phyloP scores from a whole-genome alignment of 352 stramenopile genomes.

The Globisporangium sylvaticum region DNA sequence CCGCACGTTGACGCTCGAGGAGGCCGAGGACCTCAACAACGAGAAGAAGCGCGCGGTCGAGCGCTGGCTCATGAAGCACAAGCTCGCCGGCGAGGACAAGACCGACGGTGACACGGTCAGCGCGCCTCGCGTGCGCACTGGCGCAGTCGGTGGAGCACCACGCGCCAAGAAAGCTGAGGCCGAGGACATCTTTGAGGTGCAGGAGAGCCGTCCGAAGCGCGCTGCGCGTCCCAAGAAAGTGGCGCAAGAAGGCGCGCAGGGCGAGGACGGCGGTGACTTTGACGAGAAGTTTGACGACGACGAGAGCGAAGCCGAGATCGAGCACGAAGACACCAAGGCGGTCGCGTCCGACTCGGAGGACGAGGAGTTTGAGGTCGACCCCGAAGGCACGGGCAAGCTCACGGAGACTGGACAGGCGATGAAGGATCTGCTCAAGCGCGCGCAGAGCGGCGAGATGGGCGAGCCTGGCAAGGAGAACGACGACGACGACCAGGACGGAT shows the following conservation, averaged over 20 bases:
- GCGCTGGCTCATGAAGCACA: slow-evolving; percentile 88
- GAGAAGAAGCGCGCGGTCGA: slow-evolving; percentile 88
- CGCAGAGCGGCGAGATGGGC: slow-evolving; percentile 70
- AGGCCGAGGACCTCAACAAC: slow-evolving; percentile 85
- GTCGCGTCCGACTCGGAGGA: slow-evolving; percentile 71
- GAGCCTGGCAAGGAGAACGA: slow-evolving; percentile 53
- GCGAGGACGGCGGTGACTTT: slow-evolving; percentile 83
- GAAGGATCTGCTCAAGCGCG: slow-evolving; percentile 79
- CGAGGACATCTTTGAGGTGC: slow-evolving; percentile 69
- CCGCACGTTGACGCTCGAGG: slow-evolving; percentile 78
- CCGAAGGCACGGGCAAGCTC: slow-evolving; percentile 63
- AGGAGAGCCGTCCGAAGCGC: slow-evolving; percentile 45
- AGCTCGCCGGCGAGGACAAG: slow-evolving; percentile 76
- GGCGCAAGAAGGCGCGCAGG: slow-evolving; percentile 48
- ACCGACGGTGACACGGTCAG: slow-evolving; percentile 54
- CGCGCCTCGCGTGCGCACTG: slow-evolving; percentile 63
- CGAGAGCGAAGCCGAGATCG: slow-evolving; percentile 81
- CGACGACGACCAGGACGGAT: slow-evolving; percentile 52
- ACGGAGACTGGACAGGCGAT: slow-evolving; percentile 81
- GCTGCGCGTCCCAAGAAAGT: slow-evolving; percentile 47
- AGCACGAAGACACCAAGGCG: slow-evolving; percentile 62
- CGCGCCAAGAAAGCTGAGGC: slow-evolving; percentile 37
- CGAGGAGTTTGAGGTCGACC: slow-evolving; percentile 73
- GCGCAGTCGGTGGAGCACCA: slow-evolving; percentile 33
- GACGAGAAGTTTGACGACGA: slow-evolving; percentile 87